These are phyloP conservation scores for Pseudoneurospora amorphoporcata DNA, from an alignment of 495 filamentous ascomycete genomes.

Conservation along the genomic window DNA sequence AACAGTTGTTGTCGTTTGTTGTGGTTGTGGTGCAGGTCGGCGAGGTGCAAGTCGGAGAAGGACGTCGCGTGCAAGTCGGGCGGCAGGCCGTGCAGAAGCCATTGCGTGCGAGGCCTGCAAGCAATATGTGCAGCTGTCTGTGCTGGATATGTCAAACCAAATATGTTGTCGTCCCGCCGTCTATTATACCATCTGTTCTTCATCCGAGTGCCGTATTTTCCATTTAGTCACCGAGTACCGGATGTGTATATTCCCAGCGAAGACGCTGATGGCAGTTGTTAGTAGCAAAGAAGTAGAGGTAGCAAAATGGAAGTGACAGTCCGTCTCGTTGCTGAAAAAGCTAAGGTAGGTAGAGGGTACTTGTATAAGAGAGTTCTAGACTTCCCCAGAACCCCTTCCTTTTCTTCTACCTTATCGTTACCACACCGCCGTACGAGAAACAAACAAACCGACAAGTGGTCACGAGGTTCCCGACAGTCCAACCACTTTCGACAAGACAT, in stretches of 20 bases:
- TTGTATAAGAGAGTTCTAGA: neutral
- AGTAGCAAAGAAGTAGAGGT: neutral
- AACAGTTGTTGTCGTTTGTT: neutral
- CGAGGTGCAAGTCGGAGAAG: neutral
- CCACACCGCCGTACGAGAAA: neutral
- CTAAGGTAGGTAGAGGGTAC: neutral
- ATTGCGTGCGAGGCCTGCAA: neutral
- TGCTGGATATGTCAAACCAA: neutral
- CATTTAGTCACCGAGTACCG: neutral
- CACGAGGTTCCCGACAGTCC: neutral
- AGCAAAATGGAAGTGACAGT: neutral
- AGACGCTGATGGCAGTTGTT: neutral
- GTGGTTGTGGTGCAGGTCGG: neutral
- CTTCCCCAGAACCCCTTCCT: neutral
- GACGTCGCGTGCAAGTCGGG: neutral
- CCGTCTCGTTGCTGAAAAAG: no score
- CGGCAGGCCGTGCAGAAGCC: neutral
- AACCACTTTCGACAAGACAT: neutral
- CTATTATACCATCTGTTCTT: neutral
- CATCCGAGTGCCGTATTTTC: neutral
- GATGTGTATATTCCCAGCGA: neutral
- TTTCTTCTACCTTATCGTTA: neutral
- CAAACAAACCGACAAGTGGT: neutral
- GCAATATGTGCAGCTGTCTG: neutral
- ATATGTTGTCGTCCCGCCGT: neutral